Evolutionary conservation across 352 stramenopile genomes (phyloP).

Genomic region (Thalassiosira pacifica): DNA sequence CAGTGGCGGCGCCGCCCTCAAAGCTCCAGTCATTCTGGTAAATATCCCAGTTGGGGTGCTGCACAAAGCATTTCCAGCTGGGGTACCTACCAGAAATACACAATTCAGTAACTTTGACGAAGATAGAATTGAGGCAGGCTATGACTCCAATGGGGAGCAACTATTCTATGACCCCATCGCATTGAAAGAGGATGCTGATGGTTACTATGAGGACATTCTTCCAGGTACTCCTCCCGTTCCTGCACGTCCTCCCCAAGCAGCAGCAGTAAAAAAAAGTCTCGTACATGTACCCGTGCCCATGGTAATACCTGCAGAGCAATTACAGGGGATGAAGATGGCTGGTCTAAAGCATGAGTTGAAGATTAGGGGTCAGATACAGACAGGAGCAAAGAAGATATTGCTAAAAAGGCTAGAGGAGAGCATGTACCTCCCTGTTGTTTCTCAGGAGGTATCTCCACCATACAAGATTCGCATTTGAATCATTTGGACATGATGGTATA

Average conservation of each 20-base stretch:
- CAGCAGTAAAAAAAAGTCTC: too few relatives aligned
- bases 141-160: constrained; percentile 27
- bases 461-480: constrained; percentile 16
- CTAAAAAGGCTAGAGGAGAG: too few relatives aligned
- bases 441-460: neutral
- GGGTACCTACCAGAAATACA: too few relatives aligned
- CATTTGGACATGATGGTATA: constrained; percentile 26
- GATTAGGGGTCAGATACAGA: neutral
- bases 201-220: constrained; percentile 6
- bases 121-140: constrained; percentile 15
- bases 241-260: neutral
- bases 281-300: too few relatives aligned
- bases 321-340: neutral
- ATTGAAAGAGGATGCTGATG: constrained; percentile 10
- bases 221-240: neutral
- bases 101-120: constrained; percentile 38
- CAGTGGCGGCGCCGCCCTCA: too few relatives aligned
- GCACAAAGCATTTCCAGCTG: too few relatives aligned
- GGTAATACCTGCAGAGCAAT: too few relatives aligned
- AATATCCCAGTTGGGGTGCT: too few relatives aligned
- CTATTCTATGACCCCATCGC: constrained; percentile 9
- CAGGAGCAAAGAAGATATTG: neutral
- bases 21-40: too few relatives aligned
- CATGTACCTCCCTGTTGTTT: too few relatives aligned
- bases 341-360: neutral